Conservation (phyloP, 805 yeast genomes). For the Saccharomycopsis guyanensis region DNA sequence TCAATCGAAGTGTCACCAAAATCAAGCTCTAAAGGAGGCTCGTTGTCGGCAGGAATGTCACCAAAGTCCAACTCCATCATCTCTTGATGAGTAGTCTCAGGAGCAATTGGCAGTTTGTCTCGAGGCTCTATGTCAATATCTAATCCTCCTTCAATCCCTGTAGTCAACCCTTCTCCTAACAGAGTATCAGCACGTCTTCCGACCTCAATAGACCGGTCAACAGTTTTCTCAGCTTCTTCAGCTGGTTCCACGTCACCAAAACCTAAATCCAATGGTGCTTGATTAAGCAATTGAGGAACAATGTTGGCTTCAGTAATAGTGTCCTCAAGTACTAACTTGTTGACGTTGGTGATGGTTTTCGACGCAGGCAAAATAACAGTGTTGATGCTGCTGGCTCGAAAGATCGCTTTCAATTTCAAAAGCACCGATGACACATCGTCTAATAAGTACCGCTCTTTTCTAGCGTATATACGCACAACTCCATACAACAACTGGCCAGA, state of each 20-base stretch:
- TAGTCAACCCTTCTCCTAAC: too few relatives aligned
- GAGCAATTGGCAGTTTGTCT: constrained; percentile 16
- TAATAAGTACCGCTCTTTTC: constrained; percentile 73
- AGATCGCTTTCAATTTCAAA: constrained; percentile 60
- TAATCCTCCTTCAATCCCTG: constrained; percentile 19
- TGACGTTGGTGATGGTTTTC: constrained; percentile 53
- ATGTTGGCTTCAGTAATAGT: constrained; percentile 57
- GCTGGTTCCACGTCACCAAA: constrained; percentile 23
- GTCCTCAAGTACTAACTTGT: constrained; percentile 59
- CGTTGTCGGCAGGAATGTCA: constrained; percentile 3
- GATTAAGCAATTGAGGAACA: constrained; percentile 50
- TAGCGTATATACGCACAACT: constrained; percentile 76
- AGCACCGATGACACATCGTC: constrained; percentile 80
- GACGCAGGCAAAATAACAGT: constrained; percentile 52
- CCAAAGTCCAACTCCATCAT: constrained; percentile 17
- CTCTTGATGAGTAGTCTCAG: background rate
- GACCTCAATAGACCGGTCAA: constrained; percentile 12
- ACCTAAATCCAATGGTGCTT: constrained; percentile 42
- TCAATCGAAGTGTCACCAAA: constrained; percentile 42
- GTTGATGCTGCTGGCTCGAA: constrained; percentile 34
- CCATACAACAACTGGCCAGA: constrained; percentile 86
- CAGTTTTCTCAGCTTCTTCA: background rate
- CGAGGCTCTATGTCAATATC: background rate
- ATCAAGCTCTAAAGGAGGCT: constrained; percentile 27
- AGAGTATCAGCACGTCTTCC: constrained; percentile 15